A percentile compares a stretch with the other conserved stretches of the same genome.
phyloP scores from a whole-genome alignment of 2,329 filamentous ascomycete genomes.

The Calcarisporium arbuscula region DNA sequence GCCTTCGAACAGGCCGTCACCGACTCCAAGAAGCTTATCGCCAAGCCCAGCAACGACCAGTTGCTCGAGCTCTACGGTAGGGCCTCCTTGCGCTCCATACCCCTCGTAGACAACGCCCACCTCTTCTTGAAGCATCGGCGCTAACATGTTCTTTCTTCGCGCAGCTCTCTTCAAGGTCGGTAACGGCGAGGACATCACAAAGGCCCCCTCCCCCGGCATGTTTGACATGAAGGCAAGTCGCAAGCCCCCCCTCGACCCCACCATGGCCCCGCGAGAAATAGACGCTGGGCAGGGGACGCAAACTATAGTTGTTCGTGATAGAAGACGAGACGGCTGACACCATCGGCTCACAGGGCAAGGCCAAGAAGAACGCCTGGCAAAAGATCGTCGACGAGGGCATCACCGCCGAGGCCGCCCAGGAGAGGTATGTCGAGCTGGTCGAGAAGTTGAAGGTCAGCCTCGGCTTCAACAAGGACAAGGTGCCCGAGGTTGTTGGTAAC shows the following conservation, averaged over 20 bases:
- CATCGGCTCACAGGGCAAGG: constrained; percentile 55
- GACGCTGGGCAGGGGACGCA: neutral
- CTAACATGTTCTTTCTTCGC: neutral
- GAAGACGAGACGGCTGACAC: neutral
- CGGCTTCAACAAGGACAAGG: constrained; percentile 61
- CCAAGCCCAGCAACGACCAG: constrained; percentile 58
- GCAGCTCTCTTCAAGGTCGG: constrained; percentile 54
- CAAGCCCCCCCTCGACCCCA: neutral
- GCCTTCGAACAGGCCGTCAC: constrained; percentile 51
- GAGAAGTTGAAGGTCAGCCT: constrained; percentile 64
- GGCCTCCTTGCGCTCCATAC: constrained; percentile 14
- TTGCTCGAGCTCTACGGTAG: constrained; percentile 57
- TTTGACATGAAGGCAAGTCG: constrained; percentile 60
- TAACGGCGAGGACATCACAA: constrained; percentile 48
- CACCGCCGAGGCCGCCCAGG: constrained; percentile 62
- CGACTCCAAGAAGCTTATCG: constrained; percentile 62
- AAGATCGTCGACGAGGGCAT: constrained; percentile 58
- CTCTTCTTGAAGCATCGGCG: neutral
- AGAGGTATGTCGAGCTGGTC: constrained; percentile 67
- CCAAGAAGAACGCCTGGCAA: constrained; percentile 75
- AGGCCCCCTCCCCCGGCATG: constrained; percentile 55
- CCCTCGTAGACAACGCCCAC: neutral
- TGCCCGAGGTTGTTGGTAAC: constrained; percentile 48
- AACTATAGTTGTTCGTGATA: neutral
- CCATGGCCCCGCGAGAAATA: too few relatives aligned